Evolutionary conservation across 2,329 filamentous ascomycete genomes (phyloP), one percentile per base, ranked within the genome.

Genomic region (Clonostachys rosea): DNA sequence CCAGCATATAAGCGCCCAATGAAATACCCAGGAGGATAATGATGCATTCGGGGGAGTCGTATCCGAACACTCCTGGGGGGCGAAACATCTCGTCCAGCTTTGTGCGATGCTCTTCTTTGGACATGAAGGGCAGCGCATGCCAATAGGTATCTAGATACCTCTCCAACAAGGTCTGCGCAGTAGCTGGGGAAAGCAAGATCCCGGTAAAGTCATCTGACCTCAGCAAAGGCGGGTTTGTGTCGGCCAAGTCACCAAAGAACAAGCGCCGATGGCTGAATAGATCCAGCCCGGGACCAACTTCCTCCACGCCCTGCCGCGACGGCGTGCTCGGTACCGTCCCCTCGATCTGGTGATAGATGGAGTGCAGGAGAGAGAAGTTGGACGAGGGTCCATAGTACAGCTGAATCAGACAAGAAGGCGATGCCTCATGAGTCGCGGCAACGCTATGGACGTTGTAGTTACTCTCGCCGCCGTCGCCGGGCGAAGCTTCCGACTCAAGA

Each of bases 371-470:
- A 1, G 70, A 63, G 34, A 74, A 74, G 50, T 74, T 70, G 1
- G 70, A 73, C 0, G 71, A 71, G 1, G 71, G 67, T 0, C 70
- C 70, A 56, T 74, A 74, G 52, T 73, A 74, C 1, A 74, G 58
- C 50, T 74, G 69, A 14, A 73, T 61, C 35, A 64, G 57, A 48
- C 68, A 70, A 17, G 68, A 72, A 1, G 70, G 65, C 2, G 69
- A 71, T 24, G 69, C 62, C 54, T 67, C 65, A 51, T 74, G 70
- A 9, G 68, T 73, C 17, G 71, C 70, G 4, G 70, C 68, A n/a
- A 74, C 70, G 47, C 70, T 73, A 45, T 56, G 57, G 48, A 63
- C 67, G 45, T 68, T 66, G 48, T 61, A 56, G 52, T 55, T 59
- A 42, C 56, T 50, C 46, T 59, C 55, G 33, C 54, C 53, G 18